Conservation (phyloP, 148 eudicot genomes). For the Heliosperma pusillum region DNA sequence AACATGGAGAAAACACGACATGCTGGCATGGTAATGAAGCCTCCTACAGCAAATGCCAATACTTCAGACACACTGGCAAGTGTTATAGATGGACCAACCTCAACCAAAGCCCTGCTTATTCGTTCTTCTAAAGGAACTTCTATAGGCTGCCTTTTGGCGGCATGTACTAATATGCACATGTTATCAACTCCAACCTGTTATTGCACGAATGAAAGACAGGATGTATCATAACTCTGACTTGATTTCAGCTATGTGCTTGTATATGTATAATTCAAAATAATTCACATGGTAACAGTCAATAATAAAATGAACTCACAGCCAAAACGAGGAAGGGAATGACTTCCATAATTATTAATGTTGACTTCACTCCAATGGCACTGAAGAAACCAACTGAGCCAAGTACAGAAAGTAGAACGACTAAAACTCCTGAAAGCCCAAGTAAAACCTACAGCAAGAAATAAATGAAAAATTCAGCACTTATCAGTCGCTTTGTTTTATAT, state of each 20-base stretch:
- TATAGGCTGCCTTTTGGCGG: constrained; percentile 50
- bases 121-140: constrained; percentile 48
- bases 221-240: constrained; percentile 2
- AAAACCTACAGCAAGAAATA: constrained; percentile 40
- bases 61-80: constrained; percentile 65
- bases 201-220: constrained; percentile 20
- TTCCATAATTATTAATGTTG: constrained; percentile 63
- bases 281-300: neutral
- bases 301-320: constrained; percentile 43
- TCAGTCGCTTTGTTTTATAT: neutral
- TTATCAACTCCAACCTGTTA: constrained; percentile 68
- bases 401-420: constrained; percentile 55
- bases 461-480: neutral
- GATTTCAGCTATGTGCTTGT: neutral
- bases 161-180: constrained; percentile 70
- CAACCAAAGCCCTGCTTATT: constrained; percentile 55
- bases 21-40: constrained; percentile 69
- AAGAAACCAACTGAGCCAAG: constrained; percentile 67
- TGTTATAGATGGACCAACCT: constrained; percentile 70
- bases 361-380: constrained; percentile 60
- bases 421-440: constrained; percentile 65
- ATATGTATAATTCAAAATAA: neutral
- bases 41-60: constrained; percentile 64
- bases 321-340: constrained; percentile 68
- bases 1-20: constrained; percentile 71